Base-by-base conservation (phyloP, 495 filamentous ascomycete genomes). In the Penicillium diatomitis region DNA sequence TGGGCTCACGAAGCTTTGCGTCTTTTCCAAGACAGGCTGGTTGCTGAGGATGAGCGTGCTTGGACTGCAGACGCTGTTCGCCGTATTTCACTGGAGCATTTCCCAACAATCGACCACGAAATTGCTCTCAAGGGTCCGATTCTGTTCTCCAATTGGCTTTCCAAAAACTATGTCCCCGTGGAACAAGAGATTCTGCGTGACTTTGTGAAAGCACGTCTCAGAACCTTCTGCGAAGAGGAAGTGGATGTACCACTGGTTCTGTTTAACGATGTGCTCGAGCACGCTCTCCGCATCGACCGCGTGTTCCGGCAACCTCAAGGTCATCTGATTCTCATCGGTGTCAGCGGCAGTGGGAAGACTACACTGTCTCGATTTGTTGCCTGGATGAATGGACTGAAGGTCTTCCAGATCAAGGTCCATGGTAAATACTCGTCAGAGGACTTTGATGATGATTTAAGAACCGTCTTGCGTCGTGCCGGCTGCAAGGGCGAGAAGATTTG, bases 401-500 rank as follows among this genome's bases (percentile, higher is more conserved):
- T 97, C 41, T 97, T 95, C 75, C 92, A 99, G 67, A 97, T 99
- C 74, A 99, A 96, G 73, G 92, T 99, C 1, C 92, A 99, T 62
- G 92, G 92, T 38, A 96, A 90, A 65, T 99, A 99, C 64, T 96
- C 92, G 28, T 88, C 88, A 8, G 92, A 96, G 65, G 92, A 99
- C 69, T 99, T 99, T 63, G 92, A 99, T 62, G 94, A 99, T 41
- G 92, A 99, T 68, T 72, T 99, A 6, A 77, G 94, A 46, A 91
- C 88, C 61, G 90, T 99, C 8, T 81, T 99, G 12, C 86, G 94
- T 48, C 80, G 92, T 40, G 90, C 86, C 53, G 92, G 92, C 42
- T 97, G 94, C 72, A 96, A 94, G 69, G 92, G 92, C 33, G 92
- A 99, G 64, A 99, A 96, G 75, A 94, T 99, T 37, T 97, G 94